Base-by-base conservation (phyloP, 1,139 yeast species). In the Insectozyma bohioensis region DNA sequence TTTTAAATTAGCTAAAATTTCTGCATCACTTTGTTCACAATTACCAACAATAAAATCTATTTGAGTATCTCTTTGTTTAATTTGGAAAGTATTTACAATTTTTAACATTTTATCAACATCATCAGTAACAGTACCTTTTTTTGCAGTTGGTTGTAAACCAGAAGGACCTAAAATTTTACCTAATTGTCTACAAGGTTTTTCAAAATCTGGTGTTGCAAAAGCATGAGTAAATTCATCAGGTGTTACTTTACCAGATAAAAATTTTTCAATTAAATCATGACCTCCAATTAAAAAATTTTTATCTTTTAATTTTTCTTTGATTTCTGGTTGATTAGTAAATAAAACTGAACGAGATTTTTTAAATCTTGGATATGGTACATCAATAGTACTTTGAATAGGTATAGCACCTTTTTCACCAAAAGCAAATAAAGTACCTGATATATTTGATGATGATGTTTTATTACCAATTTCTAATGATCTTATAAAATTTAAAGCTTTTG, bases 391-490 rank as follows among this genome's bases (percentile, higher is more conserved):
- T 24, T 67, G 64, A 32, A 90, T 60, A 22, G 88, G 85, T 27
- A 80, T 78, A 16, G 85, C 80, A 44, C 96, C 96, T 51, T 77
- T 79, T 39, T 85, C 95, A 18, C 85, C 80, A 13, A 85, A 72
- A n/a, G 87, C 75, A 13, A 76, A 64, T 40, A 88, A 68, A 24
- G 79, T 76, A 37, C 87, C 58, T 13, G 84, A 67, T 27, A 90
- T 68, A 22, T 90, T 83, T 19, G 92, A 78, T 45, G 80, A 79
- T 15, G 68, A 61, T 4, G 74, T 64, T 2, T 92, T 78, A 49
- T 85, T 78, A 4, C 97, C 97, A 5, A 87, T 95, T 57, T 88
- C 96, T 4, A 90, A 78, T 0, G 97, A 95, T 43, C 97, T 72
- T 37, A 92, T 56, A 51, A 81, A 88, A 50, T 83, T 73, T 56